Base-by-base conservation (phyloP, 2,329 filamentous ascomycete species). In the Bipolaris bicolor region DNA sequence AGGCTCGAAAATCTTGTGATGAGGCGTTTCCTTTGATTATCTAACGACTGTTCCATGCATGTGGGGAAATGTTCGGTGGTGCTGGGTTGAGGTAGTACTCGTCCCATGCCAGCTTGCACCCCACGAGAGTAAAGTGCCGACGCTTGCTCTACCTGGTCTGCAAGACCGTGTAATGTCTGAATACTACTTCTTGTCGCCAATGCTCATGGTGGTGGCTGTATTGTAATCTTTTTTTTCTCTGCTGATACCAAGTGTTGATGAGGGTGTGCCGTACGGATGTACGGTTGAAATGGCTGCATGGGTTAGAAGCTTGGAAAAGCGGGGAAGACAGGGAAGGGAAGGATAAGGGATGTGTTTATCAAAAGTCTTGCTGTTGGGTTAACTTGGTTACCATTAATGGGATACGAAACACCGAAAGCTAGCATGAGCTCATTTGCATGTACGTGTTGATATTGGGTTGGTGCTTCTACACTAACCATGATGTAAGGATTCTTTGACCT, bases 141-240 rank as follows among this genome's bases (percentile, higher is more conserved):
- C 63, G 67, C 63, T 52, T 58, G 57, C 64, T 55, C 39, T 56
- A n/a, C 29, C 63, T 61, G 70, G 67, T 71, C 70, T 63, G 40
- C 52, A 62, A 57, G 71, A 67, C 70, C 67, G 63, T 49, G 24
- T 74, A 75, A 75, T 75, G 72, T 75, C 63, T 74, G 63, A 73
- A 74, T 71, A 66, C 61, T 60, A 66, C 60, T 66, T 67, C 59
- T 60, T 49, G 31, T 49, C 39, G 31, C 22, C 24, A 55, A 20
- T 48, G 31, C 22, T 40, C 11, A 33, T 49, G 55, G 55, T 37
- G 51, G 48, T 31, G 52, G 39, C 47, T 73, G 68, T 72, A 73
- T 58, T 64, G 60, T 71, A 69, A 62, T 66, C 45, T 53, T 55
- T 61, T 63, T 62, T 55, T 61, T 63, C 61, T 56, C 56, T 49